Evolutionary conservation across 176 grass and related monocot species (phyloP).

Genomic region (Eleusine coracana): DNA sequence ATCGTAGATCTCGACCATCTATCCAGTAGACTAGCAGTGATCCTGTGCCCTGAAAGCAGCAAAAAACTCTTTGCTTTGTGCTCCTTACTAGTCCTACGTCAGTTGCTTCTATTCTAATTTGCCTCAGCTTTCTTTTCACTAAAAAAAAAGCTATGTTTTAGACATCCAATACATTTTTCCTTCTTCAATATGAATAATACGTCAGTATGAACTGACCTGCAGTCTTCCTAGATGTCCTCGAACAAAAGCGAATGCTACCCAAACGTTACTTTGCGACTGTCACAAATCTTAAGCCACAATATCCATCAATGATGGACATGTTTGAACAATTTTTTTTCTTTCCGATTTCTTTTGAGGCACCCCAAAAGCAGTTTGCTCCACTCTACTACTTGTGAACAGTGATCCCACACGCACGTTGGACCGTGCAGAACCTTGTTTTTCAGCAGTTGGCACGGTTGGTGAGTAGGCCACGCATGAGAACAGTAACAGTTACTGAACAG

Average conservation of each 20-base stretch:
- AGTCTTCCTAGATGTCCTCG: background rate
- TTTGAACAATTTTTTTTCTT: too few relatives aligned
- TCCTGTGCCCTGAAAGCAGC: background rate
- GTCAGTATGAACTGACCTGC: background rate
- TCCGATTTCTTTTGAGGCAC: background rate
- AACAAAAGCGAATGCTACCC: background rate
- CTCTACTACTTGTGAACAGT: too few relatives aligned
- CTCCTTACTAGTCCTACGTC: background rate
- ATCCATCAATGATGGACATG: too few relatives aligned
- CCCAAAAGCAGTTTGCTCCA: background rate
- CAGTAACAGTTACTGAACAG: slow-evolving; percentile 13
- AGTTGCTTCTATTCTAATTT: background rate
- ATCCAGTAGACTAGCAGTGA: background rate
- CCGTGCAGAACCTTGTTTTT: background rate
- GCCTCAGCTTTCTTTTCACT: background rate
- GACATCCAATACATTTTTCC: background rate
- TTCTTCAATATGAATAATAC: background rate
- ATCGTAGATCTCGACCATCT: background rate
- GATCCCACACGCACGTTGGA: background rate
- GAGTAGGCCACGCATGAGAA: background rate
- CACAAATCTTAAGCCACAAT: too few relatives aligned
- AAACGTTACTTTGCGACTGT: background rate
- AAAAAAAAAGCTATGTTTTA: background rate
- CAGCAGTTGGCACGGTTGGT: slow-evolving; percentile 26
- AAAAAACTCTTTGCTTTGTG: background rate